Evolutionary conservation across 257 asterid genomes (phyloP), one percentile per base, ranked within the genome.

Genomic region (Galeopsis tetrahit): DNA sequence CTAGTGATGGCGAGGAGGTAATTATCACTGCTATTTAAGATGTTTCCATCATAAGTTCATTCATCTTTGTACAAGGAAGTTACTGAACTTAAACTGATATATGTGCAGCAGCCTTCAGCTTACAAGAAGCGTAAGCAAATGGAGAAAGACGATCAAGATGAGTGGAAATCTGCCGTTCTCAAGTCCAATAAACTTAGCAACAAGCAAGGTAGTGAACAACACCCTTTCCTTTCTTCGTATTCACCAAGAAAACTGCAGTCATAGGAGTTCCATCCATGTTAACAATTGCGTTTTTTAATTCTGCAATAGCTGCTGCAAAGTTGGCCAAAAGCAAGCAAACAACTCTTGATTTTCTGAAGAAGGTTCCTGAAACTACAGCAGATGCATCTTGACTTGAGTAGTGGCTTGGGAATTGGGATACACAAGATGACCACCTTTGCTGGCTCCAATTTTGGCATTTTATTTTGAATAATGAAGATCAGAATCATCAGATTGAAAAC

Each of bases 141-240:
- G 80, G 90, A 91, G 10, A 73, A 80, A 35, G 72, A 57, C 0
- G 85, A 77, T 32, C 94, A 90, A 0, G 81, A 87, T 51, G 88
- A 80, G 28, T 92, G 97, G 98, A 95, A 85, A 82, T 87, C 92
- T 2, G 69, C 89, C 38, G 99, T 95, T 63, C 63, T 90, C 14
- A 83, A 82, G 75, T 87, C 96, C 4, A 95, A 84, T 42, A 73
- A 74, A 33, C 83, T 60, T 49, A 65, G 55, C 82, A 85, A 82
- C 70, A 78, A 73, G 42, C 77, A 81, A 85, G 96, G 99, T 92
- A 76, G 36, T n/a, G 31, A 63, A 15, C 4, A 13, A 31, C 7
- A 3, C 31, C 60, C 49, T 14, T 13, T 33, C 9, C 46, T 34
- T 33, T 51, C 21, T 34, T 49, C 28, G 43, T 8, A 3, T 32